A percentile compares a stretch with the other conserved stretches of the same genome.
Evolutionary conservation across 116 monocot genomes (phyloP).

Genomic region (Zostera marina): DNA sequence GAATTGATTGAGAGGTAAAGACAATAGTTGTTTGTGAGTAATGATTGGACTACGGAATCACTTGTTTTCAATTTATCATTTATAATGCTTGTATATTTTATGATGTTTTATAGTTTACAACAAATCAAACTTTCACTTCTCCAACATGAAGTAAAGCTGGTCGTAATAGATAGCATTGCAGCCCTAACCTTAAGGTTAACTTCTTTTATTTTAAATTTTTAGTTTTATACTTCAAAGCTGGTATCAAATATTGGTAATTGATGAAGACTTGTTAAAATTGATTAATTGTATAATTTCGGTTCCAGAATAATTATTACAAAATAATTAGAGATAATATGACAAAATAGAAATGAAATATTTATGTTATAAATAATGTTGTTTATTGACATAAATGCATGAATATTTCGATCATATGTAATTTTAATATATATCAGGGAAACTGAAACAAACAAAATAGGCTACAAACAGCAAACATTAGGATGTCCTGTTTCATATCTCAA

Average conservation of each 20-base stretch:
- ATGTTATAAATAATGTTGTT: no score
- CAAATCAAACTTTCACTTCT: constrained; percentile 58
- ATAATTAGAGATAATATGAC: no score
- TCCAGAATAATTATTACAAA: no score
- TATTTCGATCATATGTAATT: neutral
- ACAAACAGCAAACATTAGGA: constrained; percentile 21
- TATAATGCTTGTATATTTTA: neutral
- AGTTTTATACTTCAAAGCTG: neutral
- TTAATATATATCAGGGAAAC: constrained; percentile 47
- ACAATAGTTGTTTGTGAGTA: no score
- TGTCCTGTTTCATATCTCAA: constrained; percentile 72
- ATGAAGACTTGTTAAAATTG: no score
- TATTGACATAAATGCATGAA: no score
- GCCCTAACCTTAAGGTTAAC: constrained; percentile 45
- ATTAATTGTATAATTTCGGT: no score
- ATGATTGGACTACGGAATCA: neutral
- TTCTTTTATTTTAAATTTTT: neutral
- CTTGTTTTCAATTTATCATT: neutral
- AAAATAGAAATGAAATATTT: neutral
- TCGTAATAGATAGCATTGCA: constrained; percentile 86
- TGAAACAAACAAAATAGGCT: constrained; percentile 19
- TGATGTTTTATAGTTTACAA: constrained; percentile 46
- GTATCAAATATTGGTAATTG: no score
- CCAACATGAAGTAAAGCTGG: constrained; percentile 69
- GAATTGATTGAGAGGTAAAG: constrained; percentile 73